Evolutionary conservation across 164 flowering plant genomes (phyloP).

Genomic region (Sextonia rubra): DNA sequence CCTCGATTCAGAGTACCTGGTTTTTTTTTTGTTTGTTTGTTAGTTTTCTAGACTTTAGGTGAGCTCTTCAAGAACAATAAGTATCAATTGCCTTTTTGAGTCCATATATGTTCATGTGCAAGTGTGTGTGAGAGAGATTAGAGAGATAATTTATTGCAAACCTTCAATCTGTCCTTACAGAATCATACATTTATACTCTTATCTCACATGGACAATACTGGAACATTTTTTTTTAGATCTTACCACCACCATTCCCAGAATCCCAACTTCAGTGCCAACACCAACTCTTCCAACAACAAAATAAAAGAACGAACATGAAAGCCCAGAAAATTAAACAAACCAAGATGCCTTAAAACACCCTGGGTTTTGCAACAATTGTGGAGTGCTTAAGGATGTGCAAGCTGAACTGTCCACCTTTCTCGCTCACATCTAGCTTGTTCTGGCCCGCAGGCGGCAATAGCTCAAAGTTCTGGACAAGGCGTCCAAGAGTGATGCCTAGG

Average conservation of each 20-base stretch:
- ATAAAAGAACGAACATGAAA: not conserved
- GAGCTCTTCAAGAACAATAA: too few species aligned
- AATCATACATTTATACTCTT: not conserved
- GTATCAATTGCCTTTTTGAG: too few species aligned
- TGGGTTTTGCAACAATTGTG: slow-evolving; percentile 78
- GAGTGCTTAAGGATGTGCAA: slow-evolving; percentile 87
- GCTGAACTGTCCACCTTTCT: slow-evolving; percentile 93
- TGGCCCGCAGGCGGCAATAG: slow-evolving; percentile 84
- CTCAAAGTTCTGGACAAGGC: slow-evolving; percentile 85
- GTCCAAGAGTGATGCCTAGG: slow-evolving; percentile 78
- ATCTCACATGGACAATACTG: not conserved
- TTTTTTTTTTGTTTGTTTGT: too few species aligned
- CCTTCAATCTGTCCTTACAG: not conserved
- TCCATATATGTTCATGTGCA: too few species aligned
- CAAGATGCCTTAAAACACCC: slow-evolving; percentile 24
- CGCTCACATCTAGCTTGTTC: slow-evolving; percentile 57
- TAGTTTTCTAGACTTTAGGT: too few species aligned
- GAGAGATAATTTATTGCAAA: not conserved
- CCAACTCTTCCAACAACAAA: not conserved
- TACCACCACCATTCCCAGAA: not conserved
- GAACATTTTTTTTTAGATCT: not conserved
- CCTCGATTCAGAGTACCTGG: too few species aligned
- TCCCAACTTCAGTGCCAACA: not conserved
- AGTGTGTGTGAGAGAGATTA: not conserved
- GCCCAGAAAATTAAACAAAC: not conserved